Evolutionary conservation across 768 basidiomycete genomes (phyloP).

Genomic region (Boletus tylopilopsis): DNA sequence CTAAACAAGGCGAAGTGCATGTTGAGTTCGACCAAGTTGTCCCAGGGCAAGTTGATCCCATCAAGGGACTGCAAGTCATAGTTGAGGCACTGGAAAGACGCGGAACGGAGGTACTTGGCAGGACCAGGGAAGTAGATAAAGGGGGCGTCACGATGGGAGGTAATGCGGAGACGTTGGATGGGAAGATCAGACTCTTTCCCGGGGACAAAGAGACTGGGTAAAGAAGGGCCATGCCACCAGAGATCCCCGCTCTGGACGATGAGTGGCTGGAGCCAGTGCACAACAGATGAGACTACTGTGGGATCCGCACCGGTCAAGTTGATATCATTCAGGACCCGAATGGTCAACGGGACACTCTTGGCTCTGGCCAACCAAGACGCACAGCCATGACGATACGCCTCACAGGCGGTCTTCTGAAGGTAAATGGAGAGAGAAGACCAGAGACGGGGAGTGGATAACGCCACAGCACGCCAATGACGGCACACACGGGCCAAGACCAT

Average conservation of each 20-base stretch:
- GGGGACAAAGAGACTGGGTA: slow-evolving; percentile 18
- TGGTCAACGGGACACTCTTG: slow-evolving; percentile 22
- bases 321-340: slow-evolving; percentile 28
- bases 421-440: slow-evolving; percentile 29
- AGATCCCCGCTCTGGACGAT: slow-evolving; percentile 24
- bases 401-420: slow-evolving; percentile 10
- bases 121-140: slow-evolving; percentile 16
- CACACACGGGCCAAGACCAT: slow-evolving; percentile 28
- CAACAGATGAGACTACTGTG: neutral
- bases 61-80: slow-evolving; percentile 23
- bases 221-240: slow-evolving; percentile 31
- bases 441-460: slow-evolving; percentile 29
- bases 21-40: slow-evolving; percentile 20
- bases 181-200: neutral
- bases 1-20: slow-evolving; percentile 28
- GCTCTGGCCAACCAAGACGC: slow-evolving; percentile 28
- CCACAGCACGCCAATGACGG: slow-evolving; percentile 29
- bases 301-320: slow-evolving; percentile 8
- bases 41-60: slow-evolving; percentile 26
- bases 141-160: slow-evolving; percentile 11
- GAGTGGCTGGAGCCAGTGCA: slow-evolving; percentile 23
- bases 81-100: slow-evolving; percentile 18
- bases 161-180: slow-evolving; percentile 23
- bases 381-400: slow-evolving; percentile 17
- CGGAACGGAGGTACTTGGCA: slow-evolving; percentile 16